A percentile compares a stretch with the other conserved stretches of the same genome.
phyloP scores from a whole-genome alignment of 2,329 filamentous ascomycete genomes.

The Hyphodiscus sp. region DNA sequence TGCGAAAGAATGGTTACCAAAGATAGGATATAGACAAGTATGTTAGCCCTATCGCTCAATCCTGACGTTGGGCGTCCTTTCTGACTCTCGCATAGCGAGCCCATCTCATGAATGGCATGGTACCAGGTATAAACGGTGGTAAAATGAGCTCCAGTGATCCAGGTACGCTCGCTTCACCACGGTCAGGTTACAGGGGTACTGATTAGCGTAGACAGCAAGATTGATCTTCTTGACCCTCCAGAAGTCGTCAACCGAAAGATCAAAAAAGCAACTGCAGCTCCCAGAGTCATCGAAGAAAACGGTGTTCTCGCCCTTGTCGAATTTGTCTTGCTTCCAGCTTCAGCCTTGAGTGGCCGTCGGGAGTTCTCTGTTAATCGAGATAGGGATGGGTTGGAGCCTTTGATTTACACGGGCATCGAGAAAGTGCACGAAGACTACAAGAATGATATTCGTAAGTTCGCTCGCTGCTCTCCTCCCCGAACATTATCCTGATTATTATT shows the following conservation, averaged over 20 bases:
- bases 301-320: constrained; percentile 84
- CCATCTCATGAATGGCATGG: neutral
- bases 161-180: neutral
- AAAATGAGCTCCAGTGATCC: neutral
- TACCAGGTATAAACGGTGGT: neutral
- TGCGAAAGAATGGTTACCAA: neutral
- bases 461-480: neutral
- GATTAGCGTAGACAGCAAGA: constrained; percentile 4
- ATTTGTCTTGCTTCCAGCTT: constrained; percentile 8
- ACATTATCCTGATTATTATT: neutral
- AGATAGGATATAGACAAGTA: neutral
- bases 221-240: neutral
- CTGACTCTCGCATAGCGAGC: neutral
- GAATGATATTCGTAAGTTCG: neutral
- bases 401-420: neutral
- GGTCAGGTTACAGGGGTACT: neutral
- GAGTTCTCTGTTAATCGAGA: neutral
- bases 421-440: neutral
- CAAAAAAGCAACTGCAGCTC: neutral
- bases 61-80: neutral
- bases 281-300: constrained; percentile 7
- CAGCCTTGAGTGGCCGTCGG: constrained; percentile 12
- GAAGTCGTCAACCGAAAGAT: neutral
- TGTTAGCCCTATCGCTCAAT: neutral
- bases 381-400: neutral